Evolutionary conservation across 164 flowering plant species (phyloP).

Genomic region (Vitis riparia): DNA sequence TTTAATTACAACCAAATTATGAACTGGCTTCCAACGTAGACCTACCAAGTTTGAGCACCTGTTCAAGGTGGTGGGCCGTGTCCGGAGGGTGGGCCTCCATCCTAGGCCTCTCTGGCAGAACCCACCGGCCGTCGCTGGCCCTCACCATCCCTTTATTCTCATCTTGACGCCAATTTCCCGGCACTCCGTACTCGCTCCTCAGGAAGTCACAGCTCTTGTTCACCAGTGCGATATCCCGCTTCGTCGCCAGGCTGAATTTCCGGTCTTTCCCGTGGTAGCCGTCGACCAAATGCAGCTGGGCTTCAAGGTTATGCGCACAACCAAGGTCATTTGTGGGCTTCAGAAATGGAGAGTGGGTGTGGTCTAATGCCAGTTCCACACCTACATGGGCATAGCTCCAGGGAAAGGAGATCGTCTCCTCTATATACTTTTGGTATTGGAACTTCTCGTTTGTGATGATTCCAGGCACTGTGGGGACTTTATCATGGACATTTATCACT

Average conservation of each 20-base stretch:
- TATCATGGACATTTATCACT: slow-evolving; percentile 69
- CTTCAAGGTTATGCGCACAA: slow-evolving; percentile 65
- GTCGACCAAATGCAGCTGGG: slow-evolving; percentile 60
- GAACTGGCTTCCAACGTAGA: not conserved
- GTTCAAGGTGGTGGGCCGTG: slow-evolving; percentile 56
- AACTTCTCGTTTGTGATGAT: slow-evolving; percentile 63
- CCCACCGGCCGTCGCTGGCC: slow-evolving; percentile 67
- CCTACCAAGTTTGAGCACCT: slow-evolving; percentile 32
- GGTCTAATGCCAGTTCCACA: slow-evolving; percentile 60
- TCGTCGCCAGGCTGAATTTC: slow-evolving; percentile 34
- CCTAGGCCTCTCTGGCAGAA: slow-evolving; percentile 58
- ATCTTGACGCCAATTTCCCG: slow-evolving; percentile 76
- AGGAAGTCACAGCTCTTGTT: slow-evolving; percentile 66
- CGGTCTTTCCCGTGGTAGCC: slow-evolving; percentile 60
- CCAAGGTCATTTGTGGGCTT: slow-evolving; percentile 34
- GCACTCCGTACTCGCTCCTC: slow-evolving; percentile 54
- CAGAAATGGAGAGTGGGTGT: slow-evolving; percentile 49
- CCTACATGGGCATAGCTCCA: slow-evolving; percentile 92
- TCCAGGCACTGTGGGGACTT: slow-evolving; percentile 77
- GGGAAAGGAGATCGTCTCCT: slow-evolving; percentile 49
- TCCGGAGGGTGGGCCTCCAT: slow-evolving; percentile 68
- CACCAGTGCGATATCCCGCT: slow-evolving; percentile 65
- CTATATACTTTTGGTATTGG: slow-evolving; percentile 45
- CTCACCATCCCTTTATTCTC: slow-evolving; percentile 85
- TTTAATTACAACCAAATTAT: no score